Evolutionary conservation across 2,329 filamentous ascomycete genomes (phyloP).

Genomic region (Ophiocordyceps robertsii): DNA sequence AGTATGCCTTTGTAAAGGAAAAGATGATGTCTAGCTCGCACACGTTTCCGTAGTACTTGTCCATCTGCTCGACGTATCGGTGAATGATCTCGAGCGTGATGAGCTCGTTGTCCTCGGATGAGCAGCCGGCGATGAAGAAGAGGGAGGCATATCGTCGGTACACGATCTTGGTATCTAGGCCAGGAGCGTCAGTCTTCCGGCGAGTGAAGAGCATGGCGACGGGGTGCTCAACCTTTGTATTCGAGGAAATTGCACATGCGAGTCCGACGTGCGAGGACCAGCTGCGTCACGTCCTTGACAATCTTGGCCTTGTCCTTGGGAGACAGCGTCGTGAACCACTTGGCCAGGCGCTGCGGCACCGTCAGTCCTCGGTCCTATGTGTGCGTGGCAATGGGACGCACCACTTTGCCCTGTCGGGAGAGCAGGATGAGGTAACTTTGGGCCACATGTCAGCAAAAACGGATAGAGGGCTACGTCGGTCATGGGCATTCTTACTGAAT

Average conservation of each 20-base stretch:
- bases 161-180: conserved; percentile 86
- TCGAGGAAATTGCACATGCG: conserved; percentile 99
- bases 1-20: conserved; percentile 99
- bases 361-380: conserved; percentile 2
- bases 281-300: conserved; percentile 97
- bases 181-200: background rate
- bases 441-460: conserved; percentile 8
- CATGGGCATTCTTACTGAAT: conserved; percentile 24
- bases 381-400: conserved; percentile 34
- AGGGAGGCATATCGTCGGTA: conserved; percentile 97
- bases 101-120: conserved; percentile 94
- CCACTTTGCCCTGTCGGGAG: conserved; percentile 97
- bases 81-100: conserved; percentile 98
- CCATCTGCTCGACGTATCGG: conserved; percentile 99
- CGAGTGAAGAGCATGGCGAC: background rate
- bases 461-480: conserved; percentile 1
- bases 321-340: conserved; percentile 98
- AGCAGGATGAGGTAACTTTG: conserved; percentile 90
- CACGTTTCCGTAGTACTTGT: conserved; percentile 99
- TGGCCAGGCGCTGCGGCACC: conserved; percentile 68
- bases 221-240: conserved; percentile 66
- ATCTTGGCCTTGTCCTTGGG: conserved; percentile 99
- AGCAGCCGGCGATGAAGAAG: conserved; percentile 97
- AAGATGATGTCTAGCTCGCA: conserved; percentile 99
- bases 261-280: conserved; percentile 86